Percentiles rank a stretch among this genome's conserved stretches.
Conservation (phyloP, 495 filamentous ascomycete species). For the Aspergillus leporis region DNA sequence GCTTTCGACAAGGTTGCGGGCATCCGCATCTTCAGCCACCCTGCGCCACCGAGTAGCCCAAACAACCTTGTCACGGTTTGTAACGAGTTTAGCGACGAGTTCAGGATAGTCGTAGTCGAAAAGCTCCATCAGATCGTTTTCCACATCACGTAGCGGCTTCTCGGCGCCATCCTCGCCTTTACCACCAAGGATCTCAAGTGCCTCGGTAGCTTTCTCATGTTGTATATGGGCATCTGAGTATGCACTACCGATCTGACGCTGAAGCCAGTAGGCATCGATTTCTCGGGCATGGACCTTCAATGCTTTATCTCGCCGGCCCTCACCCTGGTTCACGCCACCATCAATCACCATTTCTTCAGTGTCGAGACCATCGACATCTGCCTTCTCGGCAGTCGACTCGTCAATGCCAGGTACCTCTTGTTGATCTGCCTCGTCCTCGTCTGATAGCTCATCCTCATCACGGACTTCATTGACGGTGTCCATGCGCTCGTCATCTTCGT, state of each 20-base stretch:
- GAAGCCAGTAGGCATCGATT: constrained; percentile 97
- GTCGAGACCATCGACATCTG: constrained; percentile 46
- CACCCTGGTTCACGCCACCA: constrained; percentile 46
- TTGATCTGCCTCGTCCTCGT: constrained; percentile 65
- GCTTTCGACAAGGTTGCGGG: constrained; percentile 75
- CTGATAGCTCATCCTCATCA: constrained; percentile 70
- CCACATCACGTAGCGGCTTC: constrained; percentile 82
- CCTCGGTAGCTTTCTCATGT: constrained; percentile 81
- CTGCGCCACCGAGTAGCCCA: constrained; percentile 91
- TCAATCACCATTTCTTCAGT: constrained; percentile 82
- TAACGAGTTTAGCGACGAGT: constrained; percentile 86
- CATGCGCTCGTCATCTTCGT: constrained; percentile 82
- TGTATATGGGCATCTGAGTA: constrained; percentile 90
- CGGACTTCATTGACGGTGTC: constrained; percentile 75
- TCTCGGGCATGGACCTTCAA: constrained; percentile 71
- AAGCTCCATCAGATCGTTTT: constrained; percentile 97
- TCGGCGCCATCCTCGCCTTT: constrained; percentile 78
- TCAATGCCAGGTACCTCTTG: constrained; percentile 48
- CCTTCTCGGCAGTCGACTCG: constrained; percentile 51
- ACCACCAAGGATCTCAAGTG: constrained; percentile 76
- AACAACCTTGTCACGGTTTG: constrained; percentile 86
- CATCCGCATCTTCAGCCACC: constrained; percentile 77
- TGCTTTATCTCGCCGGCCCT: constrained; percentile 54
- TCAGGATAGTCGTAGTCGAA: constrained; percentile 98
- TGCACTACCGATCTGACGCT: constrained; percentile 83